Evolutionary conservation across 2,329 filamentous ascomycete species (phyloP), one percentile per base, ranked within the genome.

Genomic region (Cryphonectria radicalis): DNA sequence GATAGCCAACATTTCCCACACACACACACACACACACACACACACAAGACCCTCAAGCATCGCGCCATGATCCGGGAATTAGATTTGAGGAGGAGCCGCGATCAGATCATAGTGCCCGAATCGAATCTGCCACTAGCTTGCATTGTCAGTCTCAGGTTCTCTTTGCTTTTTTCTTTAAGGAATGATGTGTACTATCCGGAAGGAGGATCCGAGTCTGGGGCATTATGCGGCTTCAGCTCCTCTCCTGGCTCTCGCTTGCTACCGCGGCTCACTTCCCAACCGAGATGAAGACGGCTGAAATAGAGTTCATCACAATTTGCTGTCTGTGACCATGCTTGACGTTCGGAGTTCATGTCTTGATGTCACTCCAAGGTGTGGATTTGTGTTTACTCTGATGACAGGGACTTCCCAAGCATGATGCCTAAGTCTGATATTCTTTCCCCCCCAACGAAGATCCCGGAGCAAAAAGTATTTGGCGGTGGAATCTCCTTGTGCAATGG

Each of bases 281-380:
- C 55, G 62, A 64, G 42, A 43, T 37, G 60, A n/a, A 59, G 35
- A 63, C 35, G 62, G 42, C 62, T 43, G 22, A 40, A 42, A 63
- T 40, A 40, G 37, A 40, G 60, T 59, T 59, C 55, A 59, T 19
- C 25, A 32, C 25, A 32, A 19, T 59, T 8, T 59, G 25, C 14
- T 62, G 17, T 11, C 32, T n/a, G 59, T 25, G 17, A 35, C 32
- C 6, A 11, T 40, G 35, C 10, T 35, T 13, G 59, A 40, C 57
- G 32, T 62, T 62, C 59, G 35, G 59, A 62, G 32, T n/a, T 22
- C 7, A 62, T 22, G 46, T 62, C 32, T 62, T 40, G 59, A 22
- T 62, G 35, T n/a, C 35, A 35, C 43, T 37, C 35, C 35, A 66
- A 40, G 35, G 8, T 37, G 37, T 50, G 3, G n/a, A 46, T 19